A percentile compares a stretch with the other conserved stretches of the same genome.
Evolutionary conservation across 805 yeast genomes (phyloP).

Genomic region (Millerago galiae): DNA sequence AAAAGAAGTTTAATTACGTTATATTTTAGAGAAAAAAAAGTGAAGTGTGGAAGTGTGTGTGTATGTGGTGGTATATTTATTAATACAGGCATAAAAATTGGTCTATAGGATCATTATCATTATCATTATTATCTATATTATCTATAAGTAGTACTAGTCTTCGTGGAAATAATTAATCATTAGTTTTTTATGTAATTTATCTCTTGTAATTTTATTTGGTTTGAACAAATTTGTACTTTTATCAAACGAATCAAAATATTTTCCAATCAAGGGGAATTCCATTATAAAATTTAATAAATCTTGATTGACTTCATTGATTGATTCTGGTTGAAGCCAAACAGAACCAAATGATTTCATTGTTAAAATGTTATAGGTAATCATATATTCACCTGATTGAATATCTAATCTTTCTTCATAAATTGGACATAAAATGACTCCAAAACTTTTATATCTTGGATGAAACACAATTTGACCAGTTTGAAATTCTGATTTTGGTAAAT

Average conservation of each 20-base stretch:
- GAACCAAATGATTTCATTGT: background rate
- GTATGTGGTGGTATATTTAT: too few relatives aligned
- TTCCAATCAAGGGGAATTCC: constrained; percentile 2
- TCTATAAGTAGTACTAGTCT: background rate
- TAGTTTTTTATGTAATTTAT: background rate
- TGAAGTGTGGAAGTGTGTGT: background rate
- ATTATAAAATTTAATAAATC: background rate
- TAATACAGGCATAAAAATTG: too few relatives aligned
- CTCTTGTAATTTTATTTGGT: background rate
- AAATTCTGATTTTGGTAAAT: background rate
- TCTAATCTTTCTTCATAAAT: constrained; percentile 1
- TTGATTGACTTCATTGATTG: background rate
- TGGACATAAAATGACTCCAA: constrained; percentile 3
- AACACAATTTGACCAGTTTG: constrained; percentile 1
- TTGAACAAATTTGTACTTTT: background rate
- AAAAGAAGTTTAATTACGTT: constrained; percentile 13
- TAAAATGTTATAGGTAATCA: background rate
- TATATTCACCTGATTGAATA: background rate
- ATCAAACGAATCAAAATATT: constrained; percentile 4
- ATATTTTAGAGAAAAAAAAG: background rate
- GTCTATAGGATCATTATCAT: background rate
- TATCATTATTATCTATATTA: background rate
- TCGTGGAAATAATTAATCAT: constrained; percentile 1
- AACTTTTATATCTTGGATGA: constrained; percentile 2
- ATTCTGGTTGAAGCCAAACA: background rate